Base-by-base conservation (phyloP, 805 yeast species). In the Wickerhamiella musiphila region DNA sequence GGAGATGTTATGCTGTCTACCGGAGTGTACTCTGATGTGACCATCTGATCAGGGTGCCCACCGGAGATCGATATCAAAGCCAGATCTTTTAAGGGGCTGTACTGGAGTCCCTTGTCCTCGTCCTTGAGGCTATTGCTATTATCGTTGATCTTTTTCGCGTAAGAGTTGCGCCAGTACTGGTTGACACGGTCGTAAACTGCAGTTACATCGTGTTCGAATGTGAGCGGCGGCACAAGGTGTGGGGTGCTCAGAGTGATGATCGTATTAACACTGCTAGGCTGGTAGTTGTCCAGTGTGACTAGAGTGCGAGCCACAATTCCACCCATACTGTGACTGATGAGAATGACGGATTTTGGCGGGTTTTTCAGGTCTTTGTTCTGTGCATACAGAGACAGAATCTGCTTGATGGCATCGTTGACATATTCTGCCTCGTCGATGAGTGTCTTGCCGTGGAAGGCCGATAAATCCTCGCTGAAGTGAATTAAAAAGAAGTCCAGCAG, bases 241-340 rank as follows among this genome's bases (percentile, higher is more conserved):
- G 98, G 98, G 0, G 95, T 70, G 0, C 94, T 76, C 23, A 86
- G 57, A 0, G 96, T 84, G 15, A 84, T 42, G 11, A 86, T 75
- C 0, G 94, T 75, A 47, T 79, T 83, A 14, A 90, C 71, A 1
- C 94, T 76, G 15, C 65, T 68, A 4, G 66, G 66, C 1, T 60
- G 45, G 49, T 81, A 84, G 47, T 82, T 84, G 1, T 82, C 77
- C 33, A 86, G 54, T 0, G 92, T 72, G 5, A 81, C 63, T 70
- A 84, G 70, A 0, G 81, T 73, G 36, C 96, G 63, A 3, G 94
- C 78, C 1, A 90, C 96, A 12, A 86, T 68, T 3, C 98, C 98
- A 26, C 98, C 98, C 98, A 86, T 86, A 1, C 96, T 86, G 56
- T 86, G 98, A 2, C 82, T 94, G 1, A 86, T 42, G 0, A 86